A percentile compares a stretch with the other conserved stretches of the same genome.
phyloP scores from a whole-genome alignment of 2,329 filamentous ascomycete species.

The Penicillium sp. region DNA sequence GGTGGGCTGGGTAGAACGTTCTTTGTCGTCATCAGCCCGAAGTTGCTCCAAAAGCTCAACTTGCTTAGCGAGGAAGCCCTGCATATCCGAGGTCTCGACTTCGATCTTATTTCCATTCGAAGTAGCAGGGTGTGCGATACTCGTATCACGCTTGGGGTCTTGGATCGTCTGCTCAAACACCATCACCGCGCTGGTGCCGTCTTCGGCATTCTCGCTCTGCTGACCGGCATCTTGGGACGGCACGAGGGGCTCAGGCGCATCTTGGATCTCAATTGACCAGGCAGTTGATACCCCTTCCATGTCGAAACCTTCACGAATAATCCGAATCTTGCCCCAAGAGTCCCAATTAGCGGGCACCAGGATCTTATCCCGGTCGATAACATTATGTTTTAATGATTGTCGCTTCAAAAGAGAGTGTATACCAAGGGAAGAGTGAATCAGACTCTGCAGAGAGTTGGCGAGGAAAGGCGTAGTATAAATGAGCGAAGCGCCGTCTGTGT shows the following conservation, averaged over 20 bases:
- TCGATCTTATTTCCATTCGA: conserved; percentile 57
- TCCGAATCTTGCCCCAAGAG: conserved; percentile 95
- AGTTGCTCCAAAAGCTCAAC: conserved; percentile 74
- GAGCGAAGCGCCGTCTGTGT: conserved; percentile 77
- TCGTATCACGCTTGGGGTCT: conserved; percentile 71
- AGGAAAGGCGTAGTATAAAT: conserved; percentile 82
- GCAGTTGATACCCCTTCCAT: conserved; percentile 83
- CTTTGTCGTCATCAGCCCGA: conserved; percentile 61
- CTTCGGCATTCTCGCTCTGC: conserved; percentile 30
- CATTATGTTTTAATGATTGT: conserved; percentile 82
- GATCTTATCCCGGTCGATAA: conserved; percentile 93
- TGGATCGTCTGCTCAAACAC: conserved; percentile 81
- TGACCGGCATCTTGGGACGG: conserved; percentile 35
- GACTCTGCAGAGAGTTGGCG: conserved; percentile 75
- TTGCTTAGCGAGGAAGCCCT: conserved; percentile 77
- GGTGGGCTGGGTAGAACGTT: conserved; percentile 42
- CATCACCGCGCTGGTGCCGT: conserved; percentile 67
- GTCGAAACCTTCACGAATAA: conserved; percentile 89
- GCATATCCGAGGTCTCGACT: conserved; percentile 73
- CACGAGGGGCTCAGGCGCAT: conserved; percentile 45
- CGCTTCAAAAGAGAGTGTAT: conserved; percentile 83
- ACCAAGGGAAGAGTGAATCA: conserved; percentile 83
- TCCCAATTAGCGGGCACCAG: conserved; percentile 97
- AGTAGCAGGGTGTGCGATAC: conserved; percentile 59
- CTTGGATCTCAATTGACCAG: conserved; percentile 84